These are phyloP conservation scores for Neospermospora avenae DNA, from an alignment of 2,329 filamentous ascomycete species.

Conservation along the genomic window DNA sequence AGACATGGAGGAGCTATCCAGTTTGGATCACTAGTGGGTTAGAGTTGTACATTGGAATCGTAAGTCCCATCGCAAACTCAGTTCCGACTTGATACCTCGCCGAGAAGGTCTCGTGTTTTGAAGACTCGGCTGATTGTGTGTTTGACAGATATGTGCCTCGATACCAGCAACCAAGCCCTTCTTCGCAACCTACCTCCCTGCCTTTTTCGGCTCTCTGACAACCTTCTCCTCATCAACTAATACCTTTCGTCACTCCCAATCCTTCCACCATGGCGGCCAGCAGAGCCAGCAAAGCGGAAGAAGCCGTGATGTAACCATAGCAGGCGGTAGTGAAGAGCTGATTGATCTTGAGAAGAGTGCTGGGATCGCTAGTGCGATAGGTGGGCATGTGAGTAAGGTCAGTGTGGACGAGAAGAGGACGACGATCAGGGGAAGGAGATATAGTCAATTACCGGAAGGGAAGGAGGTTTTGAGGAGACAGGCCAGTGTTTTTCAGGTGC, in stretches of 20 bases:
- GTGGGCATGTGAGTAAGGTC: background rate
- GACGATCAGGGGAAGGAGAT: no score
- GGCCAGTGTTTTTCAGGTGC: background rate
- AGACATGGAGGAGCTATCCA: conserved; percentile 38
- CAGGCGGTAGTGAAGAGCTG: background rate
- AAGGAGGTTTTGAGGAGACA: background rate
- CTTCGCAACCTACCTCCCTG: conserved; percentile 32
- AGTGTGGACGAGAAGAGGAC: background rate
- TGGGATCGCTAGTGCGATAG: background rate
- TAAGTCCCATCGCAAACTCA: conserved; percentile 1
- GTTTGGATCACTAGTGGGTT: conserved; percentile 38
- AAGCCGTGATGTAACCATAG: background rate
- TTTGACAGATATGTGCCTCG: conserved; percentile 42
- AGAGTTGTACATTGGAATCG: conserved; percentile 42
- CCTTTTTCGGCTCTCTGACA: conserved; percentile 13
- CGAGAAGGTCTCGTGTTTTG: background rate
- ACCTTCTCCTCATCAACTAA: background rate
- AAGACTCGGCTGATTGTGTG: background rate
- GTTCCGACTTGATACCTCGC: background rate
- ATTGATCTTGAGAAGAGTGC: conserved; percentile 1
- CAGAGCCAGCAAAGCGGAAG: background rate
- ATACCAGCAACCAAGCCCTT: conserved; percentile 45
- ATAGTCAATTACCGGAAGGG: background rate
- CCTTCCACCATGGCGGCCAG: no score
- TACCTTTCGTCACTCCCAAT: background rate